Percentiles rank a stretch among this genome's conserved stretches.
Conservation (phyloP, 768 basidiomycete genomes). For the Auricularia sp. region DNA sequence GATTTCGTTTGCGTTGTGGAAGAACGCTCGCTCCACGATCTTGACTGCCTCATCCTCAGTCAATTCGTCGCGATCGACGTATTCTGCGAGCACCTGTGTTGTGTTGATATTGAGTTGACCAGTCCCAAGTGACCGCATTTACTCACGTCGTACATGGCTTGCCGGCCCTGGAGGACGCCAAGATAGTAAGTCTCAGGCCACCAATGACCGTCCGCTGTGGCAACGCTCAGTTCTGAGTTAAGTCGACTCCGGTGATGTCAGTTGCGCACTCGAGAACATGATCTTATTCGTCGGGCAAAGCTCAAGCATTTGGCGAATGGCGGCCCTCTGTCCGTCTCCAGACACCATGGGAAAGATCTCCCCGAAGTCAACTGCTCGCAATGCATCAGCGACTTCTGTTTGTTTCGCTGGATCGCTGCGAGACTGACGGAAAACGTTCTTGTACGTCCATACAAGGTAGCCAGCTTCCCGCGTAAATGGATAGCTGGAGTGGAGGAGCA, state of each 20-base stretch:
- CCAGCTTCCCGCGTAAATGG: constrained; percentile 71
- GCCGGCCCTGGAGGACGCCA: constrained; percentile 51
- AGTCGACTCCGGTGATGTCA: not conserved
- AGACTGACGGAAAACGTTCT: constrained; percentile 47
- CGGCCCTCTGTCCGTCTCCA: constrained; percentile 45
- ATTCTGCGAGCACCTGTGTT: constrained; percentile 45
- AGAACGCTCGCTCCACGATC: constrained; percentile 48
- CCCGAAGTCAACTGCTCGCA: constrained; percentile 50
- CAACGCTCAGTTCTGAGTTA: too few species aligned
- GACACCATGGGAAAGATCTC: constrained; percentile 66
- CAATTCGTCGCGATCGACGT: constrained; percentile 38
- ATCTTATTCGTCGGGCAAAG: constrained; percentile 69
- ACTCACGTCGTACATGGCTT: constrained; percentile 47
- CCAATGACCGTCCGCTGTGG: constrained; percentile 52
- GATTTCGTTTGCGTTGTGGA: constrained; percentile 54
- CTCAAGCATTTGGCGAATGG: constrained; percentile 57
- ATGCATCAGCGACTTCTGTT: not conserved
- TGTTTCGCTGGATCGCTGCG: not conserved
- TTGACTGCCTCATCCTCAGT: constrained; percentile 42
- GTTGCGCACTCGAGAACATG: constrained; percentile 61
- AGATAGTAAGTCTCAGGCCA: constrained; percentile 75
- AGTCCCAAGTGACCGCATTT: not conserved
- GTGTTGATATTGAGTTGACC: not conserved
- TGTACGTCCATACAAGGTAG: constrained; percentile 60
- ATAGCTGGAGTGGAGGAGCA: constrained; percentile 69